These are phyloP conservation scores for Hibiscus tridactylites DNA, from an alignment of 345 rosid species.

Conservation along the genomic window DNA sequence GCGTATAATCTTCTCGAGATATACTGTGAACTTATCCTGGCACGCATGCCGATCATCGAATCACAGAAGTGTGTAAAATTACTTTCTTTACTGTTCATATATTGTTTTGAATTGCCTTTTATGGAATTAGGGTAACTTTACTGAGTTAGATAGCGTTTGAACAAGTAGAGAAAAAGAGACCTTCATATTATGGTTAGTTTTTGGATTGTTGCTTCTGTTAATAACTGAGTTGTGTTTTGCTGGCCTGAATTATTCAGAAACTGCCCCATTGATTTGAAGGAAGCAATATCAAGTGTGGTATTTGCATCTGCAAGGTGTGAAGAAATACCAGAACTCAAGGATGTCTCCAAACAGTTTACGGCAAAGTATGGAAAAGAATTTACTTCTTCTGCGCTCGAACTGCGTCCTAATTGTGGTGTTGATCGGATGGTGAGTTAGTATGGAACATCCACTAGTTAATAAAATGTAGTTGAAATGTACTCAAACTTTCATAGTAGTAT, in stretches of 20 bases:
- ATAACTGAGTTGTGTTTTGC: neutral
- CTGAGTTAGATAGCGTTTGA: no score
- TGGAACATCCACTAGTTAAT: neutral
- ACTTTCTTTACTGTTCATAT: neutral
- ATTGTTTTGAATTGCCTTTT: neutral
- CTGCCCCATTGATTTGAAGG: constrained; percentile 78
- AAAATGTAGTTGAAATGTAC: neutral
- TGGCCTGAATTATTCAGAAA: constrained; percentile 27
- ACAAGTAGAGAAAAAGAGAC: no score
- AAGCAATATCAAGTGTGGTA: constrained; percentile 54
- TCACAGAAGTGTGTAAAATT: constrained; percentile 62
- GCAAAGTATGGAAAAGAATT: constrained; percentile 93
- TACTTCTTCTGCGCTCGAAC: constrained; percentile 54
- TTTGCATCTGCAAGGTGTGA: constrained; percentile 80
- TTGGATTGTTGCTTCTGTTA: neutral
- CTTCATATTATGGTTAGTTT: neutral
- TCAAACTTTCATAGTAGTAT: neutral
- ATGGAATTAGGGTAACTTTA: neutral
- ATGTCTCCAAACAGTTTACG: constrained; percentile 55
- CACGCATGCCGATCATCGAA: constrained; percentile 76
- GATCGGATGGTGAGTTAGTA: constrained; percentile 59
- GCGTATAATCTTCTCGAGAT: constrained; percentile 77
- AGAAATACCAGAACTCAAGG: constrained; percentile 65
- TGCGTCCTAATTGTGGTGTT: constrained; percentile 85
- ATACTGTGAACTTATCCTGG: constrained; percentile 68